These are phyloP conservation scores for Lichtheimia hyalospora DNA, from an alignment of 371 early-diverging fungal genomes.

Conservation along the genomic window DNA sequence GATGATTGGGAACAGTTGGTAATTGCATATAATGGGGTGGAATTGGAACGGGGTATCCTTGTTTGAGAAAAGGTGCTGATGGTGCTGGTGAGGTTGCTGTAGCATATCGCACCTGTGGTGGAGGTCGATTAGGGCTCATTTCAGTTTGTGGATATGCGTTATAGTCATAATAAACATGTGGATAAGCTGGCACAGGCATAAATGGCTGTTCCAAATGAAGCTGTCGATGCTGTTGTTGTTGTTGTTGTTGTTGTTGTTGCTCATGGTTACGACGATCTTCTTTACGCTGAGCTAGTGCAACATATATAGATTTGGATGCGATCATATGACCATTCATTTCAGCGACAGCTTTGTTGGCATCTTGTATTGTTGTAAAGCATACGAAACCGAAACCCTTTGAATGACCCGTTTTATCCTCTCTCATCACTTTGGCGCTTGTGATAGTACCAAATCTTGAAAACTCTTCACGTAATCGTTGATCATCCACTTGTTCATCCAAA, in stretches of 20 bases:
- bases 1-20: background rate
- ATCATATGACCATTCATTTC: constrained; percentile 89
- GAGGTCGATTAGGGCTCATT: constrained; percentile 1
- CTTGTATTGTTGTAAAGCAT: constrained; percentile 84
- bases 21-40: constrained; percentile 6
- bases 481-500: constrained; percentile 90
- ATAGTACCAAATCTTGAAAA: constrained; percentile 92
- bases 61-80: constrained; percentile 10
- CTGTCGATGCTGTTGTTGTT: background rate
- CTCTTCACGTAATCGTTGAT: constrained; percentile 87
- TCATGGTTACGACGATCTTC: constrained; percentile 89
- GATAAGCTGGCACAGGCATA: constrained; percentile 14
- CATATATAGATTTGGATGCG: constrained; percentile 91
- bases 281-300: constrained; percentile 95
- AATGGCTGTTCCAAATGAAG: constrained; percentile 10
- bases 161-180: constrained; percentile 15
- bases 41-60: constrained; percentile 11
- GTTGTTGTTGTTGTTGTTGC: constrained; percentile 65
- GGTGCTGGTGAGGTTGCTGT: constrained; percentile 5
- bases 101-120: background rate
- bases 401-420: constrained; percentile 76
- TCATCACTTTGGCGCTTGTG: constrained; percentile 97
- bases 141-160: constrained; percentile 6
- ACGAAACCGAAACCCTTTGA: constrained; percentile 91
- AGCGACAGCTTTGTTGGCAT: constrained; percentile 82